These are phyloP conservation scores for Haplosporangium sp. DNA, from an alignment of 371 early-diverging fungal genomes.

Conservation along the genomic window DNA sequence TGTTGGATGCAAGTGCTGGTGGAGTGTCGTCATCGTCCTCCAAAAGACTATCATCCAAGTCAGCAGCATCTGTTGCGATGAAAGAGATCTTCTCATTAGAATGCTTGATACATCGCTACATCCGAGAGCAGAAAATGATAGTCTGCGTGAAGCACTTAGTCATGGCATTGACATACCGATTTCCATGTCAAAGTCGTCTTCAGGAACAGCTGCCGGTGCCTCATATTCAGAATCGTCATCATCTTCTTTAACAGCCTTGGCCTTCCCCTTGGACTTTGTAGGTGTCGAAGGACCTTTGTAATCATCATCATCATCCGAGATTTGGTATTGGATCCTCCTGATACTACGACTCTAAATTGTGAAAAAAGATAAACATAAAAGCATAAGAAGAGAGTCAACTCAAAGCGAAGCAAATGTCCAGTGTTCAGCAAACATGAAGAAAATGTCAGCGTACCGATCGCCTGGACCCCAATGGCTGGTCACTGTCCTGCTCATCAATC, in stretches of 20 bases:
- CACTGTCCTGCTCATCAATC: constrained; percentile 16
- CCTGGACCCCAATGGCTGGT: constrained; percentile 16
- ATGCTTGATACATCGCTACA: neutral
- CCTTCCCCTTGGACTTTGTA: constrained; percentile 34
- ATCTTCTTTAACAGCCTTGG: constrained; percentile 41
- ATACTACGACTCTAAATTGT: constrained; percentile 35
- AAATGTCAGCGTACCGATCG: constrained; percentile 36
- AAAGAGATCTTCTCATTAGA: neutral
- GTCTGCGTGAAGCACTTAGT: neutral
- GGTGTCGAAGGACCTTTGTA: constrained; percentile 20
- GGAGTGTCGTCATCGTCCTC: constrained; percentile 29
- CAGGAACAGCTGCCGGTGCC: constrained; percentile 24
- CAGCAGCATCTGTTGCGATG: constrained; percentile 13
- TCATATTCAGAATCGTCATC: constrained; percentile 58
- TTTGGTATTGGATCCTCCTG: constrained; percentile 46
- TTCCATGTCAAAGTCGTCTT: constrained; percentile 55
- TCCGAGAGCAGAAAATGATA: neutral
- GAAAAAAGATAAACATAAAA: neutral
- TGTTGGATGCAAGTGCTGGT: constrained; percentile 22
- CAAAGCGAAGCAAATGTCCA: too few species aligned
- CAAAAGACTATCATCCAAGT: constrained; percentile 15
- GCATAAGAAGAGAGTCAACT: too few species aligned
- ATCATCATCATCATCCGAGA: constrained; percentile 57
- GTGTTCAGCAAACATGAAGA: neutral
- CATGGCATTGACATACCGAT: constrained; percentile 22